Evolutionary conservation across 108 stramenopile genomes (phyloP).

Genomic region (Nannochloropsis gaditana): DNA sequence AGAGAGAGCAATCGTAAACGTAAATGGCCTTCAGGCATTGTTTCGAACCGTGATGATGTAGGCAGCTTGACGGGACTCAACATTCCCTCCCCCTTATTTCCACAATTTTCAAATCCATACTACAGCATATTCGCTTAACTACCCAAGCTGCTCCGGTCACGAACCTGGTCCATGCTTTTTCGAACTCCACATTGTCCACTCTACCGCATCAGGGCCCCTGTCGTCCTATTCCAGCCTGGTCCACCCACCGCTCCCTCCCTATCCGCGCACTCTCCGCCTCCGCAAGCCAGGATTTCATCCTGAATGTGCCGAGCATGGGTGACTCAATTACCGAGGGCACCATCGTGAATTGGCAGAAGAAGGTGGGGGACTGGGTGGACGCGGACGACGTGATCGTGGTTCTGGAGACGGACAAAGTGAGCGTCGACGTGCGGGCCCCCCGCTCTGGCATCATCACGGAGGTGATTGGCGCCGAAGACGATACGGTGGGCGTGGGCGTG

Average conservation of each 20-base stretch:
- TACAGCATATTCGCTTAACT: neutral
- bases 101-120: neutral
- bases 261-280: neutral
- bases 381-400: constrained; percentile 55
- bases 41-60: too few relatives aligned
- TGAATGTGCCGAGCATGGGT: constrained; percentile 55
- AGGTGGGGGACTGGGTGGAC: constrained; percentile 50
- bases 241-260: neutral
- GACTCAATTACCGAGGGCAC: constrained; percentile 97
- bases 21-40: too few relatives aligned
- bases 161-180: neutral
- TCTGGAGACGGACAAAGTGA: constrained; percentile 97
- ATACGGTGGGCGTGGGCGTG: constrained; percentile 89
- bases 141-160: neutral
- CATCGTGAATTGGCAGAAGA: constrained; percentile 75
- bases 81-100: too few relatives aligned
- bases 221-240: too few relatives aligned
- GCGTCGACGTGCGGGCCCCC: constrained; percentile 63
- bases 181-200: neutral
- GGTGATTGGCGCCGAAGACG: constrained; percentile 81
- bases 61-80: too few relatives aligned
- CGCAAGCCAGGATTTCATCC: neutral
- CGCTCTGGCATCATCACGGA: constrained; percentile 75
- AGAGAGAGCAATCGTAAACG: too few relatives aligned
- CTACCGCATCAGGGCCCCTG: too few relatives aligned